Evolutionary conservation across 2,329 filamentous ascomycete genomes (phyloP).

Genomic region (Triangularia verruculosa): DNA sequence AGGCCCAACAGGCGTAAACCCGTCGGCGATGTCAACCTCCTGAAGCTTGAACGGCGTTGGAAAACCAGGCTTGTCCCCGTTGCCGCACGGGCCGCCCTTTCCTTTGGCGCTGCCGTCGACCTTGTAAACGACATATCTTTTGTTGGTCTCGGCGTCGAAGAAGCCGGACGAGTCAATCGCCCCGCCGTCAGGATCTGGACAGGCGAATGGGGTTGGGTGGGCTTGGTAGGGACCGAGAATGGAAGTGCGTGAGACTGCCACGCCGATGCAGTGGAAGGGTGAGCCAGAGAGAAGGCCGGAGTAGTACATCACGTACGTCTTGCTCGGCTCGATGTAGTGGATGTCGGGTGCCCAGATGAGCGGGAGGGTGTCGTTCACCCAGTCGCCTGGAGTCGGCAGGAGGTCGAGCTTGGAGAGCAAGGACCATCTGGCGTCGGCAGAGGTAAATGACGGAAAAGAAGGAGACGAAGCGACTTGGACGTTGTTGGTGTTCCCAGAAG

Average conservation of each 20-base stretch:
- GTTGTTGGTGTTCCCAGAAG: constrained; percentile 38
- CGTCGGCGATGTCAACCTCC: constrained; percentile 44
- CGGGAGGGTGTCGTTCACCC: constrained; percentile 39
- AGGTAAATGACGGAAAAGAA: constrained; percentile 29
- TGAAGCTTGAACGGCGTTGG: constrained; percentile 59
- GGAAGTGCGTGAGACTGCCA: constrained; percentile 42
- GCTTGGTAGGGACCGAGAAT: constrained; percentile 53
- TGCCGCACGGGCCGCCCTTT: constrained; percentile 43
- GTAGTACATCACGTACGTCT: constrained; percentile 49
- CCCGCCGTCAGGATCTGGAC: constrained; percentile 51
- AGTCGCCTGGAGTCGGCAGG: constrained; percentile 43
- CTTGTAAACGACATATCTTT: constrained; percentile 61
- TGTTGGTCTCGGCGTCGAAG: constrained; percentile 47
- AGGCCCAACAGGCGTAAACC: constrained; percentile 49
- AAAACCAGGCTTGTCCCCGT: constrained; percentile 38
- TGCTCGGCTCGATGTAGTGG: constrained; percentile 37
- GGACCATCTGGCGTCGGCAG: constrained; percentile 27
- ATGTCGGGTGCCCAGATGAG: constrained; percentile 51
- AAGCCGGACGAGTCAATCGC: constrained; percentile 63
- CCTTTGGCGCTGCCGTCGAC: constrained; percentile 59
- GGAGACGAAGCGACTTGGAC: constrained; percentile 47
- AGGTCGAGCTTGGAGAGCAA: constrained; percentile 41
- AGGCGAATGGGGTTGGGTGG: constrained; percentile 46
- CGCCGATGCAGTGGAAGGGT: constrained; percentile 54
- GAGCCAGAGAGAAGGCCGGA: constrained; percentile 33